Evolutionary conservation across 768 basidiomycete genomes (phyloP), one percentile per base, ranked within the genome.

Genomic region (Mycena galopus): DNA sequence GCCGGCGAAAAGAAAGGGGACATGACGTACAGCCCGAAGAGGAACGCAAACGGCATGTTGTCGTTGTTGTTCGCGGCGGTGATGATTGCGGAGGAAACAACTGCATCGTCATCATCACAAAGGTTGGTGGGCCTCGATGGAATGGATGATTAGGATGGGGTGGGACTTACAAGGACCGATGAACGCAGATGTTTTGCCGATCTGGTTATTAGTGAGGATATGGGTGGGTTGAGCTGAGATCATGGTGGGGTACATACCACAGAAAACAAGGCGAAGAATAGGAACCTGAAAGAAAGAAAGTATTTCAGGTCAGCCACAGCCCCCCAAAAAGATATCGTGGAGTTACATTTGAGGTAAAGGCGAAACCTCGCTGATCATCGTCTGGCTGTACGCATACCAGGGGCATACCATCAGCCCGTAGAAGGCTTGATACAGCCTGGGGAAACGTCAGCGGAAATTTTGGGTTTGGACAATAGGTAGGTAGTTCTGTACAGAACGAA

Each of bases 371-470:
- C 89, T 92, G 70, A 94, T 94, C 93, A 94, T 92, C 1, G 92
- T 94, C 79, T 93, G 92, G 78, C 92, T 93, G 77, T 93, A 93
- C 53, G 93, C 92, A 78, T 93, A 94, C 92, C 92, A 93, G 4
- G 92, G 92, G 74, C 92, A 93, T 4, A 93, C 91, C 87, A 92
- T 85, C 32, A 94, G 81, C 19, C 92, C 92, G 75, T 91, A 93
- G 77, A 88, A 92, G 14, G 86, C 91, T 75, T 93, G 92, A 76
- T 92, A 93, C 33, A 89, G 72, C 92, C 92, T 92, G 66, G 1
- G 42, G 23, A 51, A 53, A 30, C n/a, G n/a, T 30, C 21, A 47
- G 10, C 11, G 3, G 3, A 12, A 6, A 3, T 5, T 8, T 29
- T 42, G 21, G 7, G 12, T 8, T 29, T 42, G 21, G n/a, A n/a